Base-by-base conservation (phyloP, 345 rosid genomes). In the Syzygium aqueum region DNA sequence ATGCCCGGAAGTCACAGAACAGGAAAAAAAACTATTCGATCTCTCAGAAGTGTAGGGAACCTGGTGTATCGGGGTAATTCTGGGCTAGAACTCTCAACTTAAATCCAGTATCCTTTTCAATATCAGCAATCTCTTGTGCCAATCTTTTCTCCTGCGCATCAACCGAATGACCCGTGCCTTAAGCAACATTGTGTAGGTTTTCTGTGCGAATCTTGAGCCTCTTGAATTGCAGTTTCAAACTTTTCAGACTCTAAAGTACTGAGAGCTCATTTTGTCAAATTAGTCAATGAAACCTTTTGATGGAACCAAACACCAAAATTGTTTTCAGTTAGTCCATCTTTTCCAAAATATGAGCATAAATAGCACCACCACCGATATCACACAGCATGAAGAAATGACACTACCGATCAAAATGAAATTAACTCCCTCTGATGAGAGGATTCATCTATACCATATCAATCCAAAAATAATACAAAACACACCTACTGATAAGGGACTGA, bases 11-110 rank as follows among this genome's bases (percentile, higher is more conserved):
- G 0, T 28, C 22, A 28, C 23, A 65, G 77, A 65, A 65, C 77
- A 30, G 5, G 43, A 16, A 65, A 65, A 3, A 15, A 0, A 30
- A 65, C 40, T 16, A 8, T 65, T 15, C 12, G 8, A 30, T 65
- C 43, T 65, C 77, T 27, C 30, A 3, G 16, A 53, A 77, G 37
- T 37, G 23, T 8, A 22, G 30, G 33, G 63, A 84, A 96, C 99
- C 98, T 6, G 99, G 99, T 84, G 99, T 97, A 53, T 93, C 95
- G 21, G 99, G 99, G 90, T 96, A 97, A 92, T 95, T 97, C 86
- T 97, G 99, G 85, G 98, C 98, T 89, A 97, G 89, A 86, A 97
- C 94, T 93, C 97, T 94, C 84, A 97, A 84, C 87, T 95, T 97
- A 90, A 93, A 97, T 87, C 98, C 98, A 15, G 99, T 96, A 88